These are phyloP conservation scores for Geotrichum carabidarum DNA, from an alignment of 1,139 yeast species.

Conservation along the genomic window DNA sequence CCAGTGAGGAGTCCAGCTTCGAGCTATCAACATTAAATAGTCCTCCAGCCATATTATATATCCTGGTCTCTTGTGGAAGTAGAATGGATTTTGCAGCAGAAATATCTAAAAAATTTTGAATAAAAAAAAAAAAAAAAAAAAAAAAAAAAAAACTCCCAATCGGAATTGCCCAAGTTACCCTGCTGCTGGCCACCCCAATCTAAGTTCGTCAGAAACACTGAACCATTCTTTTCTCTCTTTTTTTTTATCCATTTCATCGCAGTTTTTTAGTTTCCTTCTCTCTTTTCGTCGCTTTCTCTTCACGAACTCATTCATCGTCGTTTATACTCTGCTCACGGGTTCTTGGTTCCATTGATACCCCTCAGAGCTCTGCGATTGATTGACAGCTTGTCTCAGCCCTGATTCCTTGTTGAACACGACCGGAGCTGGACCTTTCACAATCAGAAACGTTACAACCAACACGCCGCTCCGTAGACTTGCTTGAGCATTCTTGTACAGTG, in stretches of 20 bases:
- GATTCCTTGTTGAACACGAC: too few species aligned
- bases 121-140: background rate
- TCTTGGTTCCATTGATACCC: too few species aligned
- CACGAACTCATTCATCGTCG: background rate
- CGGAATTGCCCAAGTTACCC: conserved; percentile 1
- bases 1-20: conserved; percentile 21
- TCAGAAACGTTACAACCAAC: too few species aligned
- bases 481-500: too few species aligned
- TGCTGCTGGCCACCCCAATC: background rate
- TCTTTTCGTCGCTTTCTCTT: background rate
- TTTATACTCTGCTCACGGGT: background rate
- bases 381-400: too few species aligned
- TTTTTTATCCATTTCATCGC: background rate
- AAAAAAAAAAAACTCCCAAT: conserved; percentile 1
- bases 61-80: too few species aligned
- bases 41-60: conserved; percentile 12
- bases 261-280: background rate
- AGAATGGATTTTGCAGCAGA: background rate
- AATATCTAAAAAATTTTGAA: background rate
- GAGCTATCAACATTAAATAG: conserved; percentile 13
- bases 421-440: too few species aligned
- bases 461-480: too few species aligned
- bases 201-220: background rate
- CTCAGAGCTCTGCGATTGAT: too few species aligned
- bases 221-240: background rate